phyloP scores from a whole-genome alignment of 257 asterid genomes.

The Fraxinus cuspidata region DNA sequence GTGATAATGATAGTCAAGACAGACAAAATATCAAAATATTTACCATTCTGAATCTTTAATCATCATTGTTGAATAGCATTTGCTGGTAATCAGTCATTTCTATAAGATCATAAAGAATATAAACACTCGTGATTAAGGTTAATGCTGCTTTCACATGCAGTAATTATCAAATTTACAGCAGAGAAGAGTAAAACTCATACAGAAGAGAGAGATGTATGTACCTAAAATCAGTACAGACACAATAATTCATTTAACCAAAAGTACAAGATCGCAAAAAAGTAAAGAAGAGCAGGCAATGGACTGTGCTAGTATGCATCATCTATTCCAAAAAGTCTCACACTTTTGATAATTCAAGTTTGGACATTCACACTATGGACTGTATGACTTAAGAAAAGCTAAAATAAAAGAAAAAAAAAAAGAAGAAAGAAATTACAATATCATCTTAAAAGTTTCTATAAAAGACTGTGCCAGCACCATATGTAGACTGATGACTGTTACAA shows the following conservation, averaged over 20 bases:
- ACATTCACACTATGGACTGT: constrained; percentile 60
- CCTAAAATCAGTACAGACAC: neutral
- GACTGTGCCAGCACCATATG: constrained; percentile 38
- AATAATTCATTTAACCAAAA: constrained; percentile 23
- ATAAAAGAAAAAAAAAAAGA: constrained; percentile 6
- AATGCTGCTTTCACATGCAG: neutral
- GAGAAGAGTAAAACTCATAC: too few relatives aligned
- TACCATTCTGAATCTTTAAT: too few relatives aligned
- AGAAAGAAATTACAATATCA: constrained; percentile 34
- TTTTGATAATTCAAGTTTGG: constrained; percentile 35
- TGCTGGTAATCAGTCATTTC: neutral
- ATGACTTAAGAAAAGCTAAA: constrained; percentile 31
- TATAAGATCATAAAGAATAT: neutral
- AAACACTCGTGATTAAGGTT: constrained; percentile 28
- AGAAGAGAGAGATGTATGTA: neutral
- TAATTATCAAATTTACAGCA: constrained; percentile 13
- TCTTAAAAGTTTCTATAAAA: constrained; percentile 34
- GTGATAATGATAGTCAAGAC: too few relatives aligned
- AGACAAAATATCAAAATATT: too few relatives aligned
- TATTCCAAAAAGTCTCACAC: constrained; percentile 41
- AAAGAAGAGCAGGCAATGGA: constrained; percentile 31
- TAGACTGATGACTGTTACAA: constrained; percentile 28
- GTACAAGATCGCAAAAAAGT: constrained; percentile 25
- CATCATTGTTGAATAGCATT: too few relatives aligned
- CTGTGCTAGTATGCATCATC: constrained; percentile 53